Evolutionary conservation across 2,329 filamentous ascomycete genomes (phyloP), one percentile per base, ranked within the genome.

Genomic region (Hymenoscyphus occultus): DNA sequence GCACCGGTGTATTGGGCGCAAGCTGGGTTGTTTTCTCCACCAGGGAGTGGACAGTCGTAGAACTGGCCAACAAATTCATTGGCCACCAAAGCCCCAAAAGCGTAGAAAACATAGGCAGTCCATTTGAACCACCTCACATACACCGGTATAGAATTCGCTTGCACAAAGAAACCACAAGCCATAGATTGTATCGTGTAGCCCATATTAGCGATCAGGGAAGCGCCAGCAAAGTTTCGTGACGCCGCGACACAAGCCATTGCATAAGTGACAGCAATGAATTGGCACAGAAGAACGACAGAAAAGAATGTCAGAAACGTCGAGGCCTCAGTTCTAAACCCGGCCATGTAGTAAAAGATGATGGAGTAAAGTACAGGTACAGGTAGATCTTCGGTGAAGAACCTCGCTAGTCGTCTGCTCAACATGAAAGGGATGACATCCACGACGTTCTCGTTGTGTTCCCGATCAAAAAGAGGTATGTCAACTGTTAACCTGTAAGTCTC

Each of bases 81-180:
- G 2, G 84, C 85, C 56, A 82, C 86, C 6, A 92, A 82, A 1
- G 89, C 89, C 0, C 89, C 87, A 71, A 93, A 91, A 0, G 83
- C 84, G 71, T 92, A 93, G 73, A 86, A 90, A 28, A 83, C 82
- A 68, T 87, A 89, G 0, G 85, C 83, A 31, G 82, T 82, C 80
- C 86, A 90, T 73, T 92, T 93, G 1, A 90, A 78, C 90, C 90
- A 93, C 63, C 90, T 82, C n/a, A 92, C 85, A 71, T 92, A 93
- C 0, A 93, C 80, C 0, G 90, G 89, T 3, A 93, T 90, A 5
- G 87, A 86, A 62, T 90, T 86, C 12, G 83, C 82, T 74, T 93
- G 90, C 14, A 93, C 86, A 69, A 93, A 93, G 75, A 89, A 92
- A 0, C 90, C 90, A 68, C 90, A 92, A 0, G 87, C 87, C 79